Conservation (phyloP, 176 grass and related monocot species). For the Aegilops umbellulata region DNA sequence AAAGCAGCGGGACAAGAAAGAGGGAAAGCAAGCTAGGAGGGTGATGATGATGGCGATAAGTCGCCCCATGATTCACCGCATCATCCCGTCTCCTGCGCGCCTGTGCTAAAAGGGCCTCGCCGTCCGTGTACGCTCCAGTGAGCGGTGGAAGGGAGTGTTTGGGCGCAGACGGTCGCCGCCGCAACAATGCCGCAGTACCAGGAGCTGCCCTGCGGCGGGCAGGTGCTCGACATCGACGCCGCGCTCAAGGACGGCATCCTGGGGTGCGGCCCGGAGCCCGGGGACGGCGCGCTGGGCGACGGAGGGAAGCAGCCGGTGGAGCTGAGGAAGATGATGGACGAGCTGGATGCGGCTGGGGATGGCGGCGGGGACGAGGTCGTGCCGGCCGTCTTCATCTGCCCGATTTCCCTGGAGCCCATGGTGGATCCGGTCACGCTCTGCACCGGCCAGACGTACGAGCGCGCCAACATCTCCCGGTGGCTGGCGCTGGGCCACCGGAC, state of each 20-base stretch:
- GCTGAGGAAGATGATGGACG: constrained; percentile 87
- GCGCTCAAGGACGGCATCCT: constrained; percentile 95
- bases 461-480: constrained; percentile 82
- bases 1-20: constrained; percentile 51
- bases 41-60: constrained; percentile 40
- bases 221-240: constrained; percentile 92
- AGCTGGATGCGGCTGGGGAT: constrained; percentile 66
- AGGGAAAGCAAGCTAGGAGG: constrained; percentile 3
- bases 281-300: constrained; percentile 21
- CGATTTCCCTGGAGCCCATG: constrained; percentile 97
- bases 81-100: constrained; percentile 40
- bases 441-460: constrained; percentile 99
- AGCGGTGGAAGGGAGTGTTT: too few relatives aligned
- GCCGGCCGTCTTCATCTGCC: constrained; percentile 94
- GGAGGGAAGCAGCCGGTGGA: constrained; percentile 57
- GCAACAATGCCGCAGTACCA: constrained; percentile 82
- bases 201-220: constrained; percentile 73
- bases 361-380: constrained; percentile 62
- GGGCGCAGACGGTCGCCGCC: neutral
- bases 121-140: constrained; percentile 8
- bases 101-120: constrained; percentile 22
- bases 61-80: constrained; percentile 54
- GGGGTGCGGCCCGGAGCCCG: constrained; percentile 43
- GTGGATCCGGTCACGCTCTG: constrained; percentile 97
- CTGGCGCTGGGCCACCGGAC: constrained; percentile 81